Evolutionary conservation across 345 rosid species (phyloP), one percentile per base, ranked within the genome.

Genomic region (Viola odorata): DNA sequence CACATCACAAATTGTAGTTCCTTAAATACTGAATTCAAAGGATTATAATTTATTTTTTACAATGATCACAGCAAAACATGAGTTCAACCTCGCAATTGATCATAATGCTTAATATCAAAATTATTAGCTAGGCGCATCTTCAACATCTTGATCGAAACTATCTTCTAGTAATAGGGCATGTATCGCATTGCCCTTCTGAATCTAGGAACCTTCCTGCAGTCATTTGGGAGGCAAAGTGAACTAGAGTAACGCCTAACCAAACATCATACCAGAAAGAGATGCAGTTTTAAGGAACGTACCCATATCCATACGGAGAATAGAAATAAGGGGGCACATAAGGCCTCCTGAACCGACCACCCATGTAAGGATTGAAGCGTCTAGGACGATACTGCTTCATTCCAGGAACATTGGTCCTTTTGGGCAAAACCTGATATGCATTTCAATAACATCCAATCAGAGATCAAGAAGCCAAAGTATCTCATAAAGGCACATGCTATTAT

Each of bases 371-470:
- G 72, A 77, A 85, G 36, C 86, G 86, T 57, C 96, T 79, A 2
- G 91, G 81, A 49, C 84, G 89, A 68, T 63, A 86, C 76, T 85
- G 99, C 79, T 92, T 92, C 90, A 90, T 65, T 66, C 97, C 98
- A 44, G 97, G 98, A 68, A 90, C 90, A 69, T 92, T 92, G 44
- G 97, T 87, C 75, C 99, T 80, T 77, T 92, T 92, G 7, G 85
- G 87, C 67, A 81, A 68, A 54, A 92, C 97, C 99, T 84, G 71
- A 16, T 65, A 12, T 44, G 41, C n/a, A 37, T 3, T 55, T 54
- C 37, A 54, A 40, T 15, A 5, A 36, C 37, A 17, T 15, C 12
- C 15, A 13, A 48, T 32, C 9, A 60, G 42, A 53, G 36, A 47
- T 32, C 3, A 17, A 42, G 7, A 12, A 4, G 14, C 53, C 45